Base-by-base conservation (phyloP, 225 moss, liverwort and hornwort species). In the Polytrichum commune region DNA sequence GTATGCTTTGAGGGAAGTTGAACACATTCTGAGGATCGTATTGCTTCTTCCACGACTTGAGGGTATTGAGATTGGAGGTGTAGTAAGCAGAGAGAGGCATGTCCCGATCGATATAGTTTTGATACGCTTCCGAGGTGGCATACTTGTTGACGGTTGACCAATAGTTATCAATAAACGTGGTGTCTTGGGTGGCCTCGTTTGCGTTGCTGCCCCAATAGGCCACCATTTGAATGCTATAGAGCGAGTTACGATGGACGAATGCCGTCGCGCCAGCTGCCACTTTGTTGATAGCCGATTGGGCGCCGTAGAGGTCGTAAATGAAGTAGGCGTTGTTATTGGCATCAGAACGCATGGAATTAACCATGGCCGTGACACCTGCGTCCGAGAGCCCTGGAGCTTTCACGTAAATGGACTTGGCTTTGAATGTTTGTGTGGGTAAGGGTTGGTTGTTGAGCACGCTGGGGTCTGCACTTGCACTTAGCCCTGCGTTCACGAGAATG, bases 1-100 rank as follows among this genome's bases (percentile, higher is more conserved):
- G 91, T 9, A 89, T 89, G 29, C 86, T 89, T 62, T 91, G 86
- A 1, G 78, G 77, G 35, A 80, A 91, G 65, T 85, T 77, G 60
- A 89, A 91, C n/a, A 86, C 55, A 30, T 89, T 91, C 7, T 53
- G 8, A 10, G 82, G 75, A 62, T 91, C 91, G 77, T 81, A 89
- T 46, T 78, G 83, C 23, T 7, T 60, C 77, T 91, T 91, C 25
- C 65, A 74, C 1, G 62, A 62, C 24, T 71, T 73, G 1, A 91
- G 77, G 7, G 72, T 27, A 6, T 73, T 53, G 27, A 91, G 76
- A 63, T 85, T 91, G 0, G 78, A 75, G 20, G 79, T 87, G 25
- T 89, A 85, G 69, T 89, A 89, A 0, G 83, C 84, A 19, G 54
- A 74, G 18, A 90, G 76, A 0, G 86, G 78, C 79, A 89, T 79